phyloP scores from a whole-genome alignment of 768 basidiomycete species.

The Russula virescens region DNA sequence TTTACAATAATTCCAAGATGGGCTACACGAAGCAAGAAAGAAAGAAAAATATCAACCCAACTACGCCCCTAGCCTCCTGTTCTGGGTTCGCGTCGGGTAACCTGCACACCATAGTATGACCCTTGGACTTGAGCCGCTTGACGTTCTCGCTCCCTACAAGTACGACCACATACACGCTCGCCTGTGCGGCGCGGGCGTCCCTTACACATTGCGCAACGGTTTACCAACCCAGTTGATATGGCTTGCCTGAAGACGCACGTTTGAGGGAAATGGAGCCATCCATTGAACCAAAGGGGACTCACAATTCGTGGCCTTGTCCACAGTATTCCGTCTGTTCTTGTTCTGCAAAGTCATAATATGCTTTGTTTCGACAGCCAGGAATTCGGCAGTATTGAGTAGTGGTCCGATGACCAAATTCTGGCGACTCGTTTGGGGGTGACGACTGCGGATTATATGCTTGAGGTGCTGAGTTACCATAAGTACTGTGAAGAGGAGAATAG shows the following conservation, averaged over 20 bases:
- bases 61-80: background rate
- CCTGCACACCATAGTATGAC: background rate
- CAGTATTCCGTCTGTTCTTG: conserved; percentile 20
- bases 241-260: conserved; percentile 9
- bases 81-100: background rate
- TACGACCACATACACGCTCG: conserved; percentile 11
- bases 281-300: background rate
- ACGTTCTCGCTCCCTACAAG: conserved; percentile 1
- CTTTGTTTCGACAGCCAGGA: conserved; percentile 2
- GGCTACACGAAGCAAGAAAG: background rate
- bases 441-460: too few relatives aligned
- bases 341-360: conserved; percentile 11
- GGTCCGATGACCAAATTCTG: too few relatives aligned
- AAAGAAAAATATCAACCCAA: background rate
- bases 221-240: conserved; percentile 4
- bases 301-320: conserved; percentile 16
- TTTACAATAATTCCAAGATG: background rate
- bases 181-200: conserved; percentile 4
- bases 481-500: background rate
- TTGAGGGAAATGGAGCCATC: too few relatives aligned
- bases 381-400: background rate
- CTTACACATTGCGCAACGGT: conserved; percentile 11
- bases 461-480: background rate
- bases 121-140: background rate
- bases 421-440: too few relatives aligned